Conservation (phyloP, 2,329 filamentous ascomycete genomes). For the Diaporthe sp. region DNA sequence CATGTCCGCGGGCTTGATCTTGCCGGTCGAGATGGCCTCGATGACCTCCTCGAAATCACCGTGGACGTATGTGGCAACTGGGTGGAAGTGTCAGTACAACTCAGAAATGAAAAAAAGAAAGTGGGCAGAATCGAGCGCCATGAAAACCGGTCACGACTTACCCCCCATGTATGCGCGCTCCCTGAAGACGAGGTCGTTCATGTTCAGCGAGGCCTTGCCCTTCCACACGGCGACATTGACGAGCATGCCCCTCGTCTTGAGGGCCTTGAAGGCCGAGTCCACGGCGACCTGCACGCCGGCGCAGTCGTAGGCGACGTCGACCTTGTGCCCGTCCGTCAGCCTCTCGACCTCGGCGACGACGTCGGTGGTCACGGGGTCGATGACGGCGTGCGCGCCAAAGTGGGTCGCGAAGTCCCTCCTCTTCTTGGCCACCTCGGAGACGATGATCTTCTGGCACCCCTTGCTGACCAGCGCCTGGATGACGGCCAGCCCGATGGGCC, state of each 20-base stretch:
- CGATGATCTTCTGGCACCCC: constrained; percentile 68
- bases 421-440: constrained; percentile 66
- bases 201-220: constrained; percentile 41
- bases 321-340: constrained; percentile 43
- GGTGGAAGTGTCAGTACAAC: not conserved
- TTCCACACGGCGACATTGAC: constrained; percentile 49
- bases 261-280: constrained; percentile 43
- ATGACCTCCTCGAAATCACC: constrained; percentile 47
- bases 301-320: constrained; percentile 46
- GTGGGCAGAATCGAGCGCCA: not conserved
- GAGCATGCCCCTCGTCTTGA: constrained; percentile 46
- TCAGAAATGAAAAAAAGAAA: too few relatives aligned
- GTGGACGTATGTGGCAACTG: constrained; percentile 39
- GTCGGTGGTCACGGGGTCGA: constrained; percentile 42
- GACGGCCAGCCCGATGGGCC: constrained; percentile 73
- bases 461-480: constrained; percentile 70
- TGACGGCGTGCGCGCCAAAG: constrained; percentile 62
- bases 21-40: constrained; percentile 44
- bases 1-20: constrained; percentile 63
- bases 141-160: constrained; percentile 35
- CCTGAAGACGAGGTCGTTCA: constrained; percentile 41
- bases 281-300: constrained; percentile 44
- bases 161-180: constrained; percentile 42
- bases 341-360: constrained; percentile 41
- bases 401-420: constrained; percentile 65